Conservation (phyloP, 345 rosid genomes). For the Orychophragmus violaceus region DNA sequence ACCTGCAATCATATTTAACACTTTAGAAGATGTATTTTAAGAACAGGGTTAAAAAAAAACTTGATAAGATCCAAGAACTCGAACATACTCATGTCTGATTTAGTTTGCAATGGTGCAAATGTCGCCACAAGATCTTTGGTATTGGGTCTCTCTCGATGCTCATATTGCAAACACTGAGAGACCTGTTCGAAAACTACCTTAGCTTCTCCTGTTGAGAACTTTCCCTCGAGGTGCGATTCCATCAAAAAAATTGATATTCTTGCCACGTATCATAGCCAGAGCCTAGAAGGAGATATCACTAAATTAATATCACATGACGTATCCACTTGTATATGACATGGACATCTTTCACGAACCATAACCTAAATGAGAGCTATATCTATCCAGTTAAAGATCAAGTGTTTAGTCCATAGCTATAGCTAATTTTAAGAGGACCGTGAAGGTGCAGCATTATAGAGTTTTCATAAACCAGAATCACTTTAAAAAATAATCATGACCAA, state of each 20-base stretch:
- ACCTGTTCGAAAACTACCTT: slow-evolving; percentile 70
- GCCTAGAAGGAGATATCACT: slow-evolving; percentile 48
- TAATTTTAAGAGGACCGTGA: too few species aligned
- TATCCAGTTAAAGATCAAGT: background rate
- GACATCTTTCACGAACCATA: background rate
- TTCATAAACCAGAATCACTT: too few species aligned
- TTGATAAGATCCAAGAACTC: background rate
- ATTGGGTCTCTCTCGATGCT: slow-evolving; percentile 89
- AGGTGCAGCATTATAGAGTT: background rate
- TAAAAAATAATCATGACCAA: too few species aligned
- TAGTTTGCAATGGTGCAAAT: slow-evolving; percentile 69
- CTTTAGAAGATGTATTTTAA: background rate
- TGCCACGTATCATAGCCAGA: slow-evolving; percentile 81
- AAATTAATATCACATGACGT: background rate
- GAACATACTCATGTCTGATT: slow-evolving; percentile 58
- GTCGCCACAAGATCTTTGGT: slow-evolving; percentile 67
- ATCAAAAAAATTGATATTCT: slow-evolving; percentile 62
- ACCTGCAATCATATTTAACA: slow-evolving; percentile 45
- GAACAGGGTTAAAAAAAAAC: background rate
- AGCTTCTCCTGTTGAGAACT: slow-evolving; percentile 87
- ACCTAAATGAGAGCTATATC: background rate
- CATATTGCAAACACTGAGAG: slow-evolving; percentile 77
- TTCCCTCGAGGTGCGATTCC: too few species aligned
- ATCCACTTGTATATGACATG: background rate
- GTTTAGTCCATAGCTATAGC: background rate